Conservation (phyloP, 2,329 filamentous ascomycete genomes). For the Cadophora gregata region DNA sequence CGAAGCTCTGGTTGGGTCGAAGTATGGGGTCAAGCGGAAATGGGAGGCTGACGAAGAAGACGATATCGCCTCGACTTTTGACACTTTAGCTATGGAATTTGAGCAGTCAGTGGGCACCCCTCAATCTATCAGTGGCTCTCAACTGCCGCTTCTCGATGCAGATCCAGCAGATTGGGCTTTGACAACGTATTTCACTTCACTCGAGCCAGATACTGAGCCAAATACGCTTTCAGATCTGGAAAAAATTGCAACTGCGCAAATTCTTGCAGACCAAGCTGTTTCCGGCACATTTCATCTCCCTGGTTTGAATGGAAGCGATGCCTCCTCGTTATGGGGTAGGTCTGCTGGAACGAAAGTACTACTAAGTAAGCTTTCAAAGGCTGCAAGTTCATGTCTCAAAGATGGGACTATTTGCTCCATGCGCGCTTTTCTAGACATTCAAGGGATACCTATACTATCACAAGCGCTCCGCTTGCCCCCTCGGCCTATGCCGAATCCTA, state of each 20-base stretch:
- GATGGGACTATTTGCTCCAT: slow-evolving; percentile 50
- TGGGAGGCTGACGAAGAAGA: slow-evolving; percentile 40
- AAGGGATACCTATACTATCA: slow-evolving; percentile 60
- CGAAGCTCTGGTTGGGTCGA: slow-evolving; percentile 56
- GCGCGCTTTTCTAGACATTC: slow-evolving; percentile 60
- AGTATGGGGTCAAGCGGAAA: slow-evolving; percentile 46
- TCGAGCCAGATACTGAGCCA: slow-evolving; percentile 53
- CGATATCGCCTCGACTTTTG: slow-evolving; percentile 42
- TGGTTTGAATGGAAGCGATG: slow-evolving; percentile 20
- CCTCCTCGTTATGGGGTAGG: slow-evolving; percentile 22
- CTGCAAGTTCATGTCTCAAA: slow-evolving; percentile 53
- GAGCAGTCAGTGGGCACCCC: slow-evolving; percentile 38
- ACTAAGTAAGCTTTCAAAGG: slow-evolving; percentile 53
- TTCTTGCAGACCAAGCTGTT: slow-evolving; percentile 73
- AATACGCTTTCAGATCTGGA: slow-evolving; percentile 58
- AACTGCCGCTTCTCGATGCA: slow-evolving; percentile 41
- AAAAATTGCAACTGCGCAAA: slow-evolving; percentile 70
- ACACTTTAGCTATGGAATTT: slow-evolving; percentile 41
- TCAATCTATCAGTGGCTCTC: slow-evolving; percentile 37
- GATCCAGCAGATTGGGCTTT: slow-evolving; percentile 50
- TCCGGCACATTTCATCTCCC: slow-evolving; percentile 52
- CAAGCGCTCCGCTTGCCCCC: slow-evolving; percentile 55
- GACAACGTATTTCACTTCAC: slow-evolving; percentile 62
- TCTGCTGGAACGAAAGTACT: slow-evolving; percentile 38
- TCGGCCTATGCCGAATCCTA: slow-evolving; percentile 39